Evolutionary conservation across 495 filamentous ascomycete species (phyloP), one percentile per base, ranked within the genome.

Genomic region (Barbatosphaeria neglecta): DNA sequence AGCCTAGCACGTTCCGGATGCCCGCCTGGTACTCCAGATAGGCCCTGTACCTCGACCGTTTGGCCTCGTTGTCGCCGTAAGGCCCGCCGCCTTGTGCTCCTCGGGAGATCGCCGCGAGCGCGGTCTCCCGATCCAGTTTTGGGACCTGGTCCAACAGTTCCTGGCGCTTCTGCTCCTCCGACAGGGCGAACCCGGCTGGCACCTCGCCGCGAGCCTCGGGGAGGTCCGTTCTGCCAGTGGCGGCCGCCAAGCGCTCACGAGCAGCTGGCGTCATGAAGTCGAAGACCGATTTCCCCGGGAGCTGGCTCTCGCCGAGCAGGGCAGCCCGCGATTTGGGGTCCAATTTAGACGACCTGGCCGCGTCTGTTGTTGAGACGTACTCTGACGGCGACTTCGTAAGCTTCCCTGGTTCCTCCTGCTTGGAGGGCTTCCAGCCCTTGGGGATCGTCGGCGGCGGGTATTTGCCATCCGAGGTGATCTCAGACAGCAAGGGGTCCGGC

Each of bases 261-360:
- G 86, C 81, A 33, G 84, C 78, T 1, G 89, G 75, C 0, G 87
- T 84, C 64, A 98, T 77, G 68, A 83, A 97, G 61, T 96, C 89
- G 60, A 97, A 98, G 27, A 98, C 82, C 1, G 92, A 97, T 62
- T 96, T 95, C 9, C 87, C 84, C 4, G 89, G 90, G 1, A 98
- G 68, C 37, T 82, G 77, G 22, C 77, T 69, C 61, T 97, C 90
- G 17, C 89, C 89, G 0, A 98, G 70, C 10, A 95, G 68, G 15
- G 82, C 79, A 10, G 89, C 92, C 52, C 92, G 77, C 23, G 87
- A 69, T 50, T 74, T 83, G 4, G 90, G 84, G 60, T 94, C 78
- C 8, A 96, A 76, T 7, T 72, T 78, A 0, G 86, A 90, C 8
- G 81, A 67, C 60, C 82, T 83, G 13, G 87, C 86, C 0, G 81